Percentiles rank a stretch among this genome's conserved stretches.
These are phyloP conservation scores for Hirschioporus abietinus DNA, from an alignment of 768 basidiomycete genomes.

Conservation along the genomic window DNA sequence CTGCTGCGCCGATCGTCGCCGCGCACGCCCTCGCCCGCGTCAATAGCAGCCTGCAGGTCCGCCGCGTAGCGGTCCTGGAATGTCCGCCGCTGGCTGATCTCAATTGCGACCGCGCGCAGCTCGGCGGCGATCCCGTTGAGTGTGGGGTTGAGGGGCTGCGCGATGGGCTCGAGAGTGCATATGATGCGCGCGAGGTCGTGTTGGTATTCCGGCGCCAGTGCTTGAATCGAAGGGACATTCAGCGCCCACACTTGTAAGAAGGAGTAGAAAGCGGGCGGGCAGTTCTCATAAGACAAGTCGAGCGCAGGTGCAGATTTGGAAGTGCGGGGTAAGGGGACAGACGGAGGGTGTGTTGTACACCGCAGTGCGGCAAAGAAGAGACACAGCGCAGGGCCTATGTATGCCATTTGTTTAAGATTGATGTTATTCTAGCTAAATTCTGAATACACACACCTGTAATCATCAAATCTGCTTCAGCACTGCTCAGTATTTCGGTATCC, in stretches of 20 bases:
- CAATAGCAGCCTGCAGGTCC: constrained; percentile 76
- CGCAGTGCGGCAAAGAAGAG: constrained; percentile 82
- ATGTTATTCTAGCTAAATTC: neutral
- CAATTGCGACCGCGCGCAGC: constrained; percentile 79
- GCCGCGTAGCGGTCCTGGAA: constrained; percentile 76
- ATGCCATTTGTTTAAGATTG: neutral
- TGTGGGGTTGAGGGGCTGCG: constrained; percentile 32
- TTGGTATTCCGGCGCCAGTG: constrained; percentile 55
- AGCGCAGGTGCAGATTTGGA: constrained; percentile 42
- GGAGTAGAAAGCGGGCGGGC: constrained; percentile 59
- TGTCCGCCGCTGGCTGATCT: constrained; percentile 76
- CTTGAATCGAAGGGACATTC: constrained; percentile 60
- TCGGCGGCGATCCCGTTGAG: constrained; percentile 70
- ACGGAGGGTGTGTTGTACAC: constrained; percentile 69
- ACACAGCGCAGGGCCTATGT: constrained; percentile 69
- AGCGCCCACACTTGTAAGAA: constrained; percentile 73
- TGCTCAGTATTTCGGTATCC: constrained; percentile 66
- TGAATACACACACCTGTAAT: constrained; percentile 56
- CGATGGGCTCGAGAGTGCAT: constrained; percentile 51
- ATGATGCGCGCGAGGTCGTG: constrained; percentile 82
- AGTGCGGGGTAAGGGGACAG: constrained; percentile 68
- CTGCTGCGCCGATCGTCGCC: constrained; percentile 13
- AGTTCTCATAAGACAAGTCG: constrained; percentile 61
- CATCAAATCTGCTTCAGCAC: constrained; percentile 81
- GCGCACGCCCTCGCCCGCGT: constrained; percentile 40